Percentiles rank a stretch among this genome's conserved stretches.
Conservation (phyloP, 495 filamentous ascomycete species). For the Penicillium pancosmium region DNA sequence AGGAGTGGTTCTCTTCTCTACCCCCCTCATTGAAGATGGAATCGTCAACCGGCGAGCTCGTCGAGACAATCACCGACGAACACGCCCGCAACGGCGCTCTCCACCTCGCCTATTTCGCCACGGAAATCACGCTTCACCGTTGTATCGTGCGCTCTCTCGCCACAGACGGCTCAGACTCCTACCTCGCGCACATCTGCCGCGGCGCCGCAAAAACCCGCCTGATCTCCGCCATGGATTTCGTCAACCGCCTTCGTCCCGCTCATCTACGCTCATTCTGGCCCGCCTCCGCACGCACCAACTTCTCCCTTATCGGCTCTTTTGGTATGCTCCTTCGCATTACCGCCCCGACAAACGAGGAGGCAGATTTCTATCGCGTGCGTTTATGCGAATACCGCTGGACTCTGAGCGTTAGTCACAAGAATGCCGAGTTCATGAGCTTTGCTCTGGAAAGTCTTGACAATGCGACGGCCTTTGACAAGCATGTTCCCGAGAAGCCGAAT, state of each 20-base stretch:
- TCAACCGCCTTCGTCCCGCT: slow-evolving; percentile 56
- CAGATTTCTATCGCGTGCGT: slow-evolving; percentile 88
- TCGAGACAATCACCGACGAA: slow-evolving; percentile 44
- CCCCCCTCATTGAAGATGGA: slow-evolving; percentile 59
- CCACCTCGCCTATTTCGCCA: slow-evolving; percentile 64
- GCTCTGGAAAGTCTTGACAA: slow-evolving; percentile 54
- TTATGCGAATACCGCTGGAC: slow-evolving; percentile 95
- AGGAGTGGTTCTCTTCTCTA: slow-evolving; percentile 60
- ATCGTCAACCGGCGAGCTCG: slow-evolving; percentile 41
- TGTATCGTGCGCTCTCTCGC: slow-evolving; percentile 59
- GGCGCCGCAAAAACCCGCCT: slow-evolving; percentile 69
- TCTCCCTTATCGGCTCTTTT: slow-evolving; percentile 58
- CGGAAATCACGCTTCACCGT: slow-evolving; percentile 63
- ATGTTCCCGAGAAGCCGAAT: slow-evolving; percentile 50
- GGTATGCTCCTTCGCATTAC: slow-evolving; percentile 80
- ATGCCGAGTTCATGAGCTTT: slow-evolving; percentile 68
- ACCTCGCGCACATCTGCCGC: slow-evolving; percentile 90
- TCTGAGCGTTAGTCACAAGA: slow-evolving; percentile 78
- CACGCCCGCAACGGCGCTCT: slow-evolving; percentile 54
- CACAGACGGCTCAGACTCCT: slow-evolving; percentile 46
- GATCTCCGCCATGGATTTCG: slow-evolving; percentile 60
- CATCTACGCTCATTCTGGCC: slow-evolving; percentile 62
- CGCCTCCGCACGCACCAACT: slow-evolving; percentile 54
- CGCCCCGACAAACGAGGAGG: slow-evolving; percentile 82
- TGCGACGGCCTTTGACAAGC: slow-evolving; percentile 46